Conservation (phyloP, 345 rosid genomes). For the Boechera retrofracta region DNA sequence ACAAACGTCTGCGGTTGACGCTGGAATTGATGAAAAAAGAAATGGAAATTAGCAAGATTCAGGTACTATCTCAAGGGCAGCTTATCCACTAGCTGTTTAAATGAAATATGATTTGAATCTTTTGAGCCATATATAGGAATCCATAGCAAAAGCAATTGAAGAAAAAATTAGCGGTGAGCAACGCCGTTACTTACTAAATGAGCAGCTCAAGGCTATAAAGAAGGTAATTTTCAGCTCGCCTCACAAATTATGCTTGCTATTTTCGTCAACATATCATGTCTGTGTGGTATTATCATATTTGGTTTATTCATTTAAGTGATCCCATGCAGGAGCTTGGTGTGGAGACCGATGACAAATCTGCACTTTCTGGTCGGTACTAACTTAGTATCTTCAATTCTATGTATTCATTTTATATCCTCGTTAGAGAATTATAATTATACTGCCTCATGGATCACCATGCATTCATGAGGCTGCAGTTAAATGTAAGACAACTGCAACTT, state of each 20-base stretch:
- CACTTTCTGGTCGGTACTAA: constrained; percentile 78
- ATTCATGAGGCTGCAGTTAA: background rate
- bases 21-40: constrained; percentile 93
- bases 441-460: constrained; percentile 12
- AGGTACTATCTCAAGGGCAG: constrained; percentile 53
- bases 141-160: constrained; percentile 98
- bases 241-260: constrained; percentile 18
- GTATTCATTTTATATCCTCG: constrained; percentile 15
- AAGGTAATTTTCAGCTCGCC: constrained; percentile 60
- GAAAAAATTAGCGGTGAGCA: constrained; percentile 99
- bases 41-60: constrained; percentile 97
- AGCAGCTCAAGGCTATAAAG: constrained; percentile 98
- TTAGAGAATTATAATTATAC: constrained; percentile 1
- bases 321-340: constrained; percentile 87
- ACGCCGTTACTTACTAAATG: constrained; percentile 94
- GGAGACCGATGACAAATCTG: constrained; percentile 99
- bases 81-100: constrained; percentile 18
- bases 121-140: constrained; percentile 60
- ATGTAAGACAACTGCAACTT: constrained; percentile 18
- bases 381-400: constrained; percentile 19
- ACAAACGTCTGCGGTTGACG: constrained; percentile 85
- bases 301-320: constrained; percentile 33
- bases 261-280: background rate
- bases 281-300: constrained; percentile 31
- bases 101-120: constrained; percentile 7